phyloP scores from a whole-genome alignment of 2,329 filamentous ascomycete genomes.

The Colletotrichum godetiae region DNA sequence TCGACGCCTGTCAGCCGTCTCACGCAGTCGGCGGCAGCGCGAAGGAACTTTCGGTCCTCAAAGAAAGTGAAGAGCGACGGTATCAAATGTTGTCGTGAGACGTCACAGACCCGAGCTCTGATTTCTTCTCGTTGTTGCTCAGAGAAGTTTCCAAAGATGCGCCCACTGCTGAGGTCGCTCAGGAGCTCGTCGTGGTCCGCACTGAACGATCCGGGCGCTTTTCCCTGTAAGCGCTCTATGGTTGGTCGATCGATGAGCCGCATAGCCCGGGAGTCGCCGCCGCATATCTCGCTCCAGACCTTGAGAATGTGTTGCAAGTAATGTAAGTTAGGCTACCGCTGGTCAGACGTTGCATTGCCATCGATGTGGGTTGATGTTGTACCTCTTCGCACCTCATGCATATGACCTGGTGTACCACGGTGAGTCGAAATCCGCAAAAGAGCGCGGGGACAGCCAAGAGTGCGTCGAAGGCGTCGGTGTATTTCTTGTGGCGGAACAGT shows the following conservation, averaged over 20 bases:
- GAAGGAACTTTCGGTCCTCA: slow-evolving; percentile 2
- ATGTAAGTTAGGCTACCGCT: slow-evolving; percentile 2
- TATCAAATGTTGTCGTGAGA: neutral
- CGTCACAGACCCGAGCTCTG: neutral
- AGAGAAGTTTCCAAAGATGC: neutral
- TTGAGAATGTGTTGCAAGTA: slow-evolving; percentile 10
- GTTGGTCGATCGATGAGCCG: neutral
- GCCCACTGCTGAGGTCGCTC: neutral
- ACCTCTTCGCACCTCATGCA: slow-evolving; percentile 1
- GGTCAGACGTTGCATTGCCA: neutral
- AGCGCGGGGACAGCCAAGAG: slow-evolving; percentile 1
- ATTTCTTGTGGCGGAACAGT: slow-evolving; percentile 10
- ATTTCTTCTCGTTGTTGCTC: neutral
- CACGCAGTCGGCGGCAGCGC: neutral
- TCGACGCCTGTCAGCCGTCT: slow-evolving; percentile 4
- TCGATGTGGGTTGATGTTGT: neutral
- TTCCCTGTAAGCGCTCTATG: slow-evolving; percentile 3
- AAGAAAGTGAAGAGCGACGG: slow-evolving; percentile 9
- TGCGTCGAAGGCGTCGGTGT: neutral
- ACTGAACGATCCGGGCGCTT: neutral
- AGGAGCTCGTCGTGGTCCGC: slow-evolving; percentile 1
- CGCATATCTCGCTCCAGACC: neutral
- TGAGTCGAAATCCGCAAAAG: slow-evolving; percentile 1
- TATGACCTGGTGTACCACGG: neutral
- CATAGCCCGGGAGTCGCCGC: neutral